Base-by-base conservation (phyloP, 176 grass and related monocot species). In the Coix lacrymajobi region DNA sequence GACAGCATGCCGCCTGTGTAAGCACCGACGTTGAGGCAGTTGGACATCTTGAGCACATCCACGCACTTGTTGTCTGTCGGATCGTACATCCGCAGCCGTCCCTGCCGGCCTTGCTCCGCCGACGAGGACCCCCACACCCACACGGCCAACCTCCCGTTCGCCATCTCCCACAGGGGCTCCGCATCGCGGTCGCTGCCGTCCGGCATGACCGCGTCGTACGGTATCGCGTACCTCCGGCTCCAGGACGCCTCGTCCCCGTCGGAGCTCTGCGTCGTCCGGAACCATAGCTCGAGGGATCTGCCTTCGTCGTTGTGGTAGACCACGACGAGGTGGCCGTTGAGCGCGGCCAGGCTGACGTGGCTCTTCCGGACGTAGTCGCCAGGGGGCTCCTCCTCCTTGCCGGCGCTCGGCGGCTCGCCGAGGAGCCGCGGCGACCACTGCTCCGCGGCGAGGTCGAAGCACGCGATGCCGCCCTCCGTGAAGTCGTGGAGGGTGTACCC, bases 311-410 rank as follows among this genome's bases (percentile, higher is more conserved):
- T 60, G 56, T 11, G 9, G 22, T 60, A n/a, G 56, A 60, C 56
- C 56, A 26, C 25, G 22, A 28, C 57, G 57, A 61, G 57, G 24
- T 4, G 11, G 11, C 57, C 24, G 57, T 28, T 61, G 11, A 61
- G 57, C 10, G 24, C 57, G 4, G 10, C 57, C n/a, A 61, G n/a
- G n/a, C 56, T 24, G 56, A 60, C 56, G 22, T 60, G 3, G 56
- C 24, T 60, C n/a, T 25, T 11, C 8, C 22, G 22, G n/a, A 0
- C 0, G n/a, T 1, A 5, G 7, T n/a, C n/a, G n/a, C n/a, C n/a
- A n/a, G n/a, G n/a, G n/a, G 8, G 6, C 20, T 54, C 49, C 19
- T n/a, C 19, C 20, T 22, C 19, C 9, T 8, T 4, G 54, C 7
- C 8, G n/a, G 0, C 0, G 54, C 54, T 58, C 54, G 22, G 10